phyloP scores from a whole-genome alignment of 345 rosid species.

The Citrus hindsii region DNA sequence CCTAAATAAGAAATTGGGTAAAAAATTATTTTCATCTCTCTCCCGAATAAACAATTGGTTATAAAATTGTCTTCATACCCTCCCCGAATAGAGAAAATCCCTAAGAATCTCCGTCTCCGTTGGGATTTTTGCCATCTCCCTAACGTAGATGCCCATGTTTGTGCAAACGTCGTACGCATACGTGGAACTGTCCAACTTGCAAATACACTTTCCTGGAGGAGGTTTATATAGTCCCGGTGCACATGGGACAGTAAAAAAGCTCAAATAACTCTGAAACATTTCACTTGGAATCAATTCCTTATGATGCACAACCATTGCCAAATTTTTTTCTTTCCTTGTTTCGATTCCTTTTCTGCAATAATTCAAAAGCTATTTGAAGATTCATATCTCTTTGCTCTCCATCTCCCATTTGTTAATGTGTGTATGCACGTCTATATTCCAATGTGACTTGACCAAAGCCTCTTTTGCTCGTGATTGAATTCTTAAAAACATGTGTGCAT shows the following conservation, averaged over 20 bases:
- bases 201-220: conserved; percentile 41
- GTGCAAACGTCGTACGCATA: background rate
- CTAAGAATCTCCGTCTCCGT: no score
- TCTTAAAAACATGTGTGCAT: conserved; percentile 3
- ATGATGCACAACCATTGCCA: conserved; percentile 44
- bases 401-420: conserved; percentile 10
- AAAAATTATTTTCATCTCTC: fast-evolving
- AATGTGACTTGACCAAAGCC: conserved; percentile 2
- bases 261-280: conserved; percentile 14
- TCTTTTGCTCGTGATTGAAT: background rate
- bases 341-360: conserved; percentile 56
- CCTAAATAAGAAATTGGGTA: no score
- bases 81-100: no score
- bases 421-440: conserved; percentile 30
- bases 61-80: no score
- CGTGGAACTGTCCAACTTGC: conserved; percentile 21
- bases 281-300: conserved; percentile 58
- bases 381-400: conserved; percentile 33
- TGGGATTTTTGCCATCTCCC: no score
- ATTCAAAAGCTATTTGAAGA: conserved; percentile 59
- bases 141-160: background rate
- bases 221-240: conserved; percentile 36
- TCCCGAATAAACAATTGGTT: fast-evolving
- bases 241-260: conserved; percentile 36
- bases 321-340: conserved; percentile 43